phyloP scores from a whole-genome alignment of 495 filamentous ascomycete genomes.

The Penicillium crystallinum region DNA sequence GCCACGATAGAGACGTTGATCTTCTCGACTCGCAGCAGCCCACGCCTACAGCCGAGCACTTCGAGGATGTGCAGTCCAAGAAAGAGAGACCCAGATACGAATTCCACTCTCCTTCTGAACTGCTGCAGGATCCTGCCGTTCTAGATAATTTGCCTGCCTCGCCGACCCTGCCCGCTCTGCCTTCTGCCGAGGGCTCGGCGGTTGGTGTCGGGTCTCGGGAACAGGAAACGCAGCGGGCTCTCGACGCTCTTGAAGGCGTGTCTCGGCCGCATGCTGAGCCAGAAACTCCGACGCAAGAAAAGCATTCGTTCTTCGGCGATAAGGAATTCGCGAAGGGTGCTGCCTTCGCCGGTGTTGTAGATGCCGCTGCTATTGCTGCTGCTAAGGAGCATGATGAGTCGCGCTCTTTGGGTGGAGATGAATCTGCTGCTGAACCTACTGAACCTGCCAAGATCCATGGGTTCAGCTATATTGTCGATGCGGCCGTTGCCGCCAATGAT shows the following conservation, averaged over 20 bases:
- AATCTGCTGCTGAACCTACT: background rate
- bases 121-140: constrained; percentile 32
- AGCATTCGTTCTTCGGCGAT: background rate
- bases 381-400: constrained; percentile 6
- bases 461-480: constrained; percentile 26
- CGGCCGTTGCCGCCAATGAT: constrained; percentile 16
- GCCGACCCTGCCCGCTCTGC: constrained; percentile 23
- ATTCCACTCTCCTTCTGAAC: constrained; percentile 44
- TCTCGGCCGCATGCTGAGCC: constrained; percentile 2
- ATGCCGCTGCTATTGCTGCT: constrained; percentile 27
- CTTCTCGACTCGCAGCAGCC: constrained; percentile 24
- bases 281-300: constrained; percentile 21
- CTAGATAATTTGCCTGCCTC: constrained; percentile 26
- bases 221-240: constrained; percentile 8
- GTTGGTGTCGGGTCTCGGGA: constrained; percentile 11
- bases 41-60: constrained; percentile 21
- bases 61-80: constrained; percentile 10
- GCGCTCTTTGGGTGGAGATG: background rate
- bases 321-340: constrained; percentile 2
- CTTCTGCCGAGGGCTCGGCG: constrained; percentile 36
- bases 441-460: background rate
- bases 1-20: constrained; percentile 8
- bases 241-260: constrained; percentile 1
- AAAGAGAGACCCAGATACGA: constrained; percentile 38
- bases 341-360: constrained; percentile 24